Base-by-base conservation (phyloP, 208 protist species). In the Acanthamoeba royreba region DNA sequence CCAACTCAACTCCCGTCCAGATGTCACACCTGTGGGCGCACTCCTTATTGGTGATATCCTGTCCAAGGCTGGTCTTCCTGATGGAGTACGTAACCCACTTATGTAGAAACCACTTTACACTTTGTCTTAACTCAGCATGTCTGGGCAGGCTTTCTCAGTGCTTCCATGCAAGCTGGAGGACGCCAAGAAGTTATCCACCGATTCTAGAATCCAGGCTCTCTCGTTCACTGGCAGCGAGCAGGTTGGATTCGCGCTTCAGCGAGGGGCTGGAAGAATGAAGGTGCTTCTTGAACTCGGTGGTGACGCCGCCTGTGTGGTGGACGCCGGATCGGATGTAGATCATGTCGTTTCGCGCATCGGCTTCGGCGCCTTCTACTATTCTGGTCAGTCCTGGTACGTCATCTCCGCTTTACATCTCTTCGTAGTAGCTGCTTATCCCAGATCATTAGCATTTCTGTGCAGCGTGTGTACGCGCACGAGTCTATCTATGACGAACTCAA, bases 321-420 rank as follows among this genome's bases (percentile, higher is more conserved):
- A 96, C 45, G 55, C n/a, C 25, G 63, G 28, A 4, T 49, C 79
- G 3, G 38, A 95, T 15, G 63, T 92, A 0, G 77, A 95, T 15
- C 43, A 92, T 15, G 52, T 58, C 17, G 95, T 89, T 1, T 38
- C 40, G 7, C 52, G 87, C 42, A 94, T 97, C 17, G 35, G 90
- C 19, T 96, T 97, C 53, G 96, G 95, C 63, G 96, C 81, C 22
- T 96, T 97, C 42, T 97, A 96, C 63, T 52, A 83, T 9, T 22
- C 81, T 35, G 96, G 96, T 35, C 92, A 94, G 81, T 69, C 45
- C 87, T 92, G 83, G 83, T 90, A 42, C 81, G 17, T 28, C 7
- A 22, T 4, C 45, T 35, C 17, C 22, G 25, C 25, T 11, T 28
- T 35, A 4, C 63, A 5, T 77, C 4, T 35, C 33, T 5, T 87